Base-by-base conservation (phyloP, 257 asterid species). In the Przewalskia tangutica region DNA sequence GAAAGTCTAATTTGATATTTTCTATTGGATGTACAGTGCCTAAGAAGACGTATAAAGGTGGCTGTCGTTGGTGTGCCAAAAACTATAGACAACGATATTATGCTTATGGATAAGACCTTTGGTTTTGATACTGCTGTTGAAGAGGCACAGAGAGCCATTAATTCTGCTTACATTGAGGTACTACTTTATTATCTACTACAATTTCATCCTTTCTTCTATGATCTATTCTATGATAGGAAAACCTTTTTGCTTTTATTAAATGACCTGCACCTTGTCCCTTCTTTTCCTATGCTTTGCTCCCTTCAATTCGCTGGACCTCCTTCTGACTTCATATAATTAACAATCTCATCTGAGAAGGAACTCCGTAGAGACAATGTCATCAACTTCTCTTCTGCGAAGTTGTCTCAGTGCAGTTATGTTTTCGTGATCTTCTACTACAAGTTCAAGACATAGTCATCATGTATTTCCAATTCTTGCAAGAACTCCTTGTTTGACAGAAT, bases 61-160 rank as follows among this genome's bases (percentile, higher is more conserved):
- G 94, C 97, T 79, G 97, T 95, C 34, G 98, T 94, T 84, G 98
- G 99, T 76, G 99, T 95, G 76, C 99, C 99, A 48, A 95, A 95
- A 91, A 95, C 99, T 40, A 94, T 94, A 81, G 99, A 95, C 90
- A 95, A 95, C 38, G 99, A 95, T 89, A 95, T 95, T 84, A 84
- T 92, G 89, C 95, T 90, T 82, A 95, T 95, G 97, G 99, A 95
- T 86, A 95, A 94, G 84, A 92, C 99, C 60, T 95, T 95, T 85
- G 99, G 99, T 84, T 95, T 95, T 82, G 99, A 95, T 89, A 95
- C 99, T 59, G 99, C 99, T 63, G 99, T 95, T 76, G 99, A 95
- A 90, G 99, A 95, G 89, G 97, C 99, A 50, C 99, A 95, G 86
- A 87, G 99, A 86, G 99, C 99, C 66, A 95, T 95, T 34, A 87